Base-by-base conservation (phyloP, 257 asterid genomes). In the Solanum sejunctum region DNA sequence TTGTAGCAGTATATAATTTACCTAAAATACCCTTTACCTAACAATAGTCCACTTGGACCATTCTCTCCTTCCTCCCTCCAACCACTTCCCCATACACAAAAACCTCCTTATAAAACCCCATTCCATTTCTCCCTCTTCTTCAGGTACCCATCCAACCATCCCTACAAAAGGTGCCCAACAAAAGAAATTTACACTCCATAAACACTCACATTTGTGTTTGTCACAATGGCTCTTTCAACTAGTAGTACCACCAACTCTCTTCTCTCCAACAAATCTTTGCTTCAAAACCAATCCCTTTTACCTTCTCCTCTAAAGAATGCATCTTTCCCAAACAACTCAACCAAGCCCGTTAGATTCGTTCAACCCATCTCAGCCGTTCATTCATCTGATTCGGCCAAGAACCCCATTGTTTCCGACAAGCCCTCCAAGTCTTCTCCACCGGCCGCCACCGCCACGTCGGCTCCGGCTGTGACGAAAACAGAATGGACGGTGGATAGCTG, bases 401-500 rank as follows among this genome's bases (percentile, higher is more conserved):
- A 58, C 83, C 83, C 88, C 86, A 86, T 86, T 84, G 85, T 64
- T 69, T 82, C 88, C 13, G 85, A 49, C 57, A 75, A 75, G 88
- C 13, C 88, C 7, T 57, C 82, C 9, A 90, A 90, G 55, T 88
- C 91, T 23, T 82, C 89, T 6, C 84, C 86, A 3, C 52, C 90
- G 72, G 88, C 89, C 39, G 57, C 89, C 17, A 72, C 87, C 6
- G 84, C 84, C 26, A 79, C 91, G 82, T 17, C 89, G 12, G 87
- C 86, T 15, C 39, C 89, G 12, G 51, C 85, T 3, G 70, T 56
- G 84, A 66, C 83, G n/a, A 82, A 72, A 10, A 54, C 87, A 21
- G 80, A 87, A 86, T 92, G 95, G 95, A 10, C 86, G 2, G 71
- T 88, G 10, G 92, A 90, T 17, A 86, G 91, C 84, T 92, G 95